Evolutionary conservation across 352 stramenopile genomes (phyloP), one percentile per base, ranked within the genome.

Genomic region (Phytophthora capsici): DNA sequence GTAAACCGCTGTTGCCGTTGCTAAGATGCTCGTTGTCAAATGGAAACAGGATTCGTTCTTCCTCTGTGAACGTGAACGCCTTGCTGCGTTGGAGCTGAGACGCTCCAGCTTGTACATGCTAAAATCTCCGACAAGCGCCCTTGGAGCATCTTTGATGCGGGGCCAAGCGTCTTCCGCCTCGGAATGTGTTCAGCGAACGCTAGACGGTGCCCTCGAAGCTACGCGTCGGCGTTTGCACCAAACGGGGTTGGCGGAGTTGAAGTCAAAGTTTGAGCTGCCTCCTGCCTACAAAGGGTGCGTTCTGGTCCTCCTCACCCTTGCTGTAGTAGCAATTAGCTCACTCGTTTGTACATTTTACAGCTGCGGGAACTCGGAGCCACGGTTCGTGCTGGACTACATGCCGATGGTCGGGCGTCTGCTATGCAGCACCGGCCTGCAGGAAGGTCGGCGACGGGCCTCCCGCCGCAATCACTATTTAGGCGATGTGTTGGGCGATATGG

Each of bases 381-480:
- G 66, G 32, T 89, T 90, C 57, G 66, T 66, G 7, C 59, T 88
- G 32, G 86, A 94, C 68, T 91, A 90, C 66, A 71, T 93, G 63
- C 84, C 86, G 12, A 82, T 91, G 77, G 54, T 94, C 38, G 72
- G 75, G 41, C 75, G 73, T 23, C 68, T 94, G 48, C 44, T 82
- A 8, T 76, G 69, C 43, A 89, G 71, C 45, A 76, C 75, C 4
- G 74, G 69, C 4, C 57, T 80, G 41, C 77, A 90, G 58, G 77
- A 87, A 73, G 79, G 77, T 41, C 76, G 84, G 4, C 84, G 86
- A 44, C 82, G 84, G 26, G 54, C 79, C 46, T 93, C 82, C 12
- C 69, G 86, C 30, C 84, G 86, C 40, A 86, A 90, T 57, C 82
- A 92, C 56, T 92, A 95, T 72, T 77, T 95, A 54, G 65, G 80